Evolutionary conservation across 2,329 filamentous ascomycete genomes (phyloP), one percentile per base, ranked within the genome.

Genomic region (Teratosphaeria viscida): DNA sequence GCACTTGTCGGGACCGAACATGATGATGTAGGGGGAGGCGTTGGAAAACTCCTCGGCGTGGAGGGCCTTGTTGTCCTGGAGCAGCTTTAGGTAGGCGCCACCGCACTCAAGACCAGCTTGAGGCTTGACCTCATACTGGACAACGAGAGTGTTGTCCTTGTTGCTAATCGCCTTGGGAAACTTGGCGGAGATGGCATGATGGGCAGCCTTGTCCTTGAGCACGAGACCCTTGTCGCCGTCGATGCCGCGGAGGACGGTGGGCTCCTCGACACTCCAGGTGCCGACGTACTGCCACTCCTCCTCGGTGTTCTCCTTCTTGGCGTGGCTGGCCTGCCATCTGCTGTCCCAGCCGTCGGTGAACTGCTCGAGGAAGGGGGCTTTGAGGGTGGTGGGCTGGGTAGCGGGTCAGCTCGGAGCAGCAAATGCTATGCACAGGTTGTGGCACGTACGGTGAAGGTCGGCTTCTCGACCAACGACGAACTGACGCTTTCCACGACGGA

Each of bases 1-100:
- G 76, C 94, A 99, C 87, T 97, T 97, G 82, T 99, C 94, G 70
- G 94, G 94, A 68, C 94, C 94, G 75, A 99, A 99, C 94, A 99
- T 99, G 83, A 99, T 95, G 69, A 99, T 89, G 75, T 99, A 99
- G 55, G 94, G 94, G 52, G 92, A 96, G 63, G 88, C 85, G 79
- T 99, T 97, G 76, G 89, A 90, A 82, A 99, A 99, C 81, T 99
- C 94, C 66, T 97, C 92, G 71, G 90, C 85, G 81, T 96, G 90
- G 70, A 99, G 90, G 76, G 90, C 88, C 82, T 92, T 92, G 83
- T 94, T 97, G 75, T 99, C 92, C 70, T 95, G 89, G 68, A 99
- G 89, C 68, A 99, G 89, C 87, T 99, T 99, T 82, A 99, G 82
- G 82, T 99, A 99, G 69, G 94, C 94, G 77, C 94, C 94, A 82